A percentile compares a stretch with the other conserved stretches of the same genome.
Conservation (phyloP, 2,329 filamentous ascomycete genomes). For the Aspergillus felis region DNA sequence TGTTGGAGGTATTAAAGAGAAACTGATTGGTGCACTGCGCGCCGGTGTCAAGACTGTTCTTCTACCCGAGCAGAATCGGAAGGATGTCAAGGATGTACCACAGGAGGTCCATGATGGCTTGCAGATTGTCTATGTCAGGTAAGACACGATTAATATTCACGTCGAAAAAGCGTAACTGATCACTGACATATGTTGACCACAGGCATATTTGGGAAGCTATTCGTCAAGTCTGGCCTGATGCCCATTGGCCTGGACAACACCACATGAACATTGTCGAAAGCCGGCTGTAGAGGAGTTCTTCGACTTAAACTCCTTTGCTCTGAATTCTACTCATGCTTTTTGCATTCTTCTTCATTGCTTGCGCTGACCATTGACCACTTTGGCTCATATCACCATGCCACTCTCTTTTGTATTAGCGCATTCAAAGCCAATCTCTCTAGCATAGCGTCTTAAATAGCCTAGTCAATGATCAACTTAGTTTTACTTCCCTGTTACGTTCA, state of each 20-base stretch:
- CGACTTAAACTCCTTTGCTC: slow-evolving; percentile 1
- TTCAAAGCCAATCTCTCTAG: neutral
- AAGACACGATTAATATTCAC: slow-evolving; percentile 38
- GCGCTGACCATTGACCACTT: neutral
- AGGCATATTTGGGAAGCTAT: slow-evolving; percentile 95
- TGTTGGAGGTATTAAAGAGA: slow-evolving; percentile 98
- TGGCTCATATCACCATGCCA: neutral
- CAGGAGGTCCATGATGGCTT: slow-evolving; percentile 83
- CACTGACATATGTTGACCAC: slow-evolving; percentile 17
- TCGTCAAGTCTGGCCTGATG: slow-evolving; percentile 85
- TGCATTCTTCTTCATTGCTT: slow-evolving; percentile 10
- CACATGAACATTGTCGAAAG: slow-evolving; percentile 70
- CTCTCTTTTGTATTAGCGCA: slow-evolving; percentile 1
- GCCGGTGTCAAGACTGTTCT: slow-evolving; percentile 94
- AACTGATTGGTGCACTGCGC: slow-evolving; percentile 87
- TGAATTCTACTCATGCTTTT: slow-evolving; percentile 5
- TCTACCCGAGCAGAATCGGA: slow-evolving; percentile 80
- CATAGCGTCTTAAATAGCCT: slow-evolving; percentile 7
- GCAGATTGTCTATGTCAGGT: slow-evolving; percentile 85
- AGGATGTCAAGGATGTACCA: slow-evolving; percentile 87
- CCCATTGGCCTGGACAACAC: slow-evolving; percentile 73
- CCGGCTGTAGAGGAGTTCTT: slow-evolving; percentile 57
- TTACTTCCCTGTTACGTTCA: neutral
- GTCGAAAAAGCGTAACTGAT: neutral
- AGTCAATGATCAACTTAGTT: neutral